Conservation (phyloP, 805 yeast species). For the Pichia exigua region DNA sequence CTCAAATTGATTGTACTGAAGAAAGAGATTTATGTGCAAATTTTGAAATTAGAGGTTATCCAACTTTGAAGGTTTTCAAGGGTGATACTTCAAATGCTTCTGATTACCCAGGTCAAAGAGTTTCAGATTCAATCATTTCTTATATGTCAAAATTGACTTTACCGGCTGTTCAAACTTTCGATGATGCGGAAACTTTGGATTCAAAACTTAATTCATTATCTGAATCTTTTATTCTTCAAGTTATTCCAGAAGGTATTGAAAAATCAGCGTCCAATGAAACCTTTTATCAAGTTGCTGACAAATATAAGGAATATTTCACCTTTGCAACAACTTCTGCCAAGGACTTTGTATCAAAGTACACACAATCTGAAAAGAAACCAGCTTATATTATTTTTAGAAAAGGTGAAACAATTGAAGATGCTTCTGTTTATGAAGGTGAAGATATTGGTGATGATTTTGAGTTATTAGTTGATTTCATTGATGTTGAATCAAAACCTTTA, state of each 20-base stretch:
- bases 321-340: conserved; percentile 45
- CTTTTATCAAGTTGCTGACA: conserved; percentile 54
- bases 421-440: conserved; percentile 35
- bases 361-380: conserved; percentile 28
- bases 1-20: conserved; percentile 81
- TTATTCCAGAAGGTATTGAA: conserved; percentile 29
- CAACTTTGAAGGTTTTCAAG: conserved; percentile 73
- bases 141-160: conserved; percentile 76
- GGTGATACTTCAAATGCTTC: conserved; percentile 36
- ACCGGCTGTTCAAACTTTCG: conserved; percentile 60
- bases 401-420: conserved; percentile 37
- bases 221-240: conserved; percentile 53
- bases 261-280: conserved; percentile 40
- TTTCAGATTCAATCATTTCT: conserved; percentile 64
- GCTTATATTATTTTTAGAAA: conserved; percentile 43
- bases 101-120: conserved; percentile 82
- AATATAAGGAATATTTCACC: conserved; percentile 52
- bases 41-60: conserved; percentile 72
- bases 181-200: conserved; percentile 41
- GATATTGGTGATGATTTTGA: conserved; percentile 29
- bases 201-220: conserved; percentile 36
- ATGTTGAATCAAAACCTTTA: conserved; percentile 64
- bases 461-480: conserved; percentile 41
- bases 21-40: conserved; percentile 63
- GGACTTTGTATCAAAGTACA: conserved; percentile 30